These are phyloP conservation scores for Crotalaria pallida DNA, from an alignment of 306 rosid species.

Conservation along the genomic window DNA sequence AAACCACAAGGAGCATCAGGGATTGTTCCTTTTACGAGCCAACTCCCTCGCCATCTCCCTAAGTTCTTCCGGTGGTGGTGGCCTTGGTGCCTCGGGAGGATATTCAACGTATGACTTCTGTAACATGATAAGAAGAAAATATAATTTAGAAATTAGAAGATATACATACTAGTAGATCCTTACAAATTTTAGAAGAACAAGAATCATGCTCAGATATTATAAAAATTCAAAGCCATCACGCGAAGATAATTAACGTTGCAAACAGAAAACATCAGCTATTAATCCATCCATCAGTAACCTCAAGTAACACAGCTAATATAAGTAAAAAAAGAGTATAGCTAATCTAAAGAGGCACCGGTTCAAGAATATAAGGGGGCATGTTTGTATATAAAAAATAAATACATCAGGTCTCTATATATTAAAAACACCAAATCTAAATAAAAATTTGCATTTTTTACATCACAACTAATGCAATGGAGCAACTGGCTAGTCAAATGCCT, in stretches of 20 bases:
- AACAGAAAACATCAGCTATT: not conserved
- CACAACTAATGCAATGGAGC: no score
- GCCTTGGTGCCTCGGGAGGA: slow-evolving; percentile 69
- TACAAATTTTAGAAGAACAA: not conserved
- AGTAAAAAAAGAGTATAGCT: not conserved
- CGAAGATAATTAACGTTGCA: not conserved
- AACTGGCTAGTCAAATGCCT: no score
- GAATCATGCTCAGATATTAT: not conserved
- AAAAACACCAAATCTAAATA: no score
- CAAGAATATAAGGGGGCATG: no score
- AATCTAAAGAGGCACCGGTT: no score
- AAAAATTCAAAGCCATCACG: not conserved
- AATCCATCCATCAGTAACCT: not conserved
- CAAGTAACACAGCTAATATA: not conserved
- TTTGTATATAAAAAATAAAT: no score
- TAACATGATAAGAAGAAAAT: slow-evolving; percentile 3
- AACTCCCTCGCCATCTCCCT: slow-evolving; percentile 75
- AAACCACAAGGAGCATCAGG: slow-evolving; percentile 29
- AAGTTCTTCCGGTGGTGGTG: slow-evolving; percentile 78
- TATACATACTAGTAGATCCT: not conserved
- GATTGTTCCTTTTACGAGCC: slow-evolving; percentile 53
- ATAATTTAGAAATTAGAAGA: not conserved
- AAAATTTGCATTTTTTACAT: no score
- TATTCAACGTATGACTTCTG: slow-evolving; percentile 66
- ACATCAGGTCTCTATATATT: no score